phyloP scores from a whole-genome alignment of 495 filamentous ascomycete species.

The Talaromyces proteolyticus region DNA sequence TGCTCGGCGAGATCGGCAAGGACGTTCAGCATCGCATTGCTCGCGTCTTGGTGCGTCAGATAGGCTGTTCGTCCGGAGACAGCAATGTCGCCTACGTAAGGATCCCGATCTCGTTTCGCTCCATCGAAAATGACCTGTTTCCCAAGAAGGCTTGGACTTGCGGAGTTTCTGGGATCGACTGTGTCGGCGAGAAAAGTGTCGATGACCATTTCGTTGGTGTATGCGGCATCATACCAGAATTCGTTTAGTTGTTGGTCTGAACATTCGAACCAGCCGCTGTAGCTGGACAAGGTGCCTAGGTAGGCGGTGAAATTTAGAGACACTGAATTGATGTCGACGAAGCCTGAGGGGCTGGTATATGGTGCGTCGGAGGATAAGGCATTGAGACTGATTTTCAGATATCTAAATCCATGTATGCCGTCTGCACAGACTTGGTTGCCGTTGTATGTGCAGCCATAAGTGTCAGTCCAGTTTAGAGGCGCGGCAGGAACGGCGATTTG shows the following conservation, averaged over 20 bases:
- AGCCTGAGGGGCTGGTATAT: slow-evolving; percentile 29
- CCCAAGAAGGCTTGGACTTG: slow-evolving; percentile 26
- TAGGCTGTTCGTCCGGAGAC: slow-evolving; percentile 36
- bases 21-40: slow-evolving; percentile 26
- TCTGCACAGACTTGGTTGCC: slow-evolving; percentile 35
- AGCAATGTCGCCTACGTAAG: slow-evolving; percentile 42
- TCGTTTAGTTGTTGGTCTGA: slow-evolving; percentile 39
- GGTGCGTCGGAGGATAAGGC: slow-evolving; percentile 31
- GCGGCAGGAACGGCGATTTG: slow-evolving; percentile 28
- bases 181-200: slow-evolving; percentile 28
- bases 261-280: slow-evolving; percentile 41
- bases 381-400: slow-evolving; percentile 37
- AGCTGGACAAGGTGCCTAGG: slow-evolving; percentile 36
- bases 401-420: slow-evolving; percentile 42
- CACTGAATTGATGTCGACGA: slow-evolving; percentile 27
- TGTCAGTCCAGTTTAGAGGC: slow-evolving; percentile 33
- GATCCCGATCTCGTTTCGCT: slow-evolving; percentile 42
- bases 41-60: slow-evolving; percentile 31
- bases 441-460: slow-evolving; percentile 28
- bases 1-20: slow-evolving; percentile 38
- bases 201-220: slow-evolving; percentile 39
- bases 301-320: slow-evolving; percentile 31
- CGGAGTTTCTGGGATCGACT: slow-evolving; percentile 29
- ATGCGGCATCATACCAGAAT: slow-evolving; percentile 43
- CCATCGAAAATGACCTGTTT: slow-evolving; percentile 40